Base-by-base conservation (phyloP, 2,329 filamentous ascomycete genomes). In the Helicocarpus griseus region DNA sequence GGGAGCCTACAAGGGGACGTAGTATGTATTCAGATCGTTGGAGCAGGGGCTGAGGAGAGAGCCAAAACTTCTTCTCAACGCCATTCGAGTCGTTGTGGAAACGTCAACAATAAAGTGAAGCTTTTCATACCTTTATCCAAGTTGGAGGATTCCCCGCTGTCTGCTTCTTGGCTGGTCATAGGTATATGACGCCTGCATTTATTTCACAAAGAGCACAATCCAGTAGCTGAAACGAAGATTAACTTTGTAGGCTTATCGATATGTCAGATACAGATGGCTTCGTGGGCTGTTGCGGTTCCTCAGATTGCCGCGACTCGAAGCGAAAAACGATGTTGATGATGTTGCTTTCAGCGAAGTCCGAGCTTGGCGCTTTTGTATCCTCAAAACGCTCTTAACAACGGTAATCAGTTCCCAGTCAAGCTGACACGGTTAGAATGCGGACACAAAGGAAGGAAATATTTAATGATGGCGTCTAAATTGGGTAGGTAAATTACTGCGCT, bases 111-210 rank as follows among this genome's bases (percentile, higher is more conserved):
- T 21, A 24, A 38, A 14, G 5, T 9, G 21, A 24, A 47, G 4
- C 22, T 17, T 11, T 4, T 58, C 63, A 57, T 57, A 69, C 67
- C 56, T 48, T 60, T 54, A 22, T 64, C 61, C 28, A 60, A 61
- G 50, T 56, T 63, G 43, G 63, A 60, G 39, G 67, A 58, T 46
- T 63, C 61, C n/a, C 64, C 58, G 22, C 62, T 56, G 48, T 68
- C 66, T 50, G 60, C 41, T 31, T 47, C 45, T 9, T 47, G 57
- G 29, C 52, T 58, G 55, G 53, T 58, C 60, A 62, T 65, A 13
- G 21, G 31, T 5, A 22, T 33, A 33, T 14, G 28, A 14, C 9
- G 4, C 17, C 26, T 45, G 14, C n/a, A 45, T 45, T 29, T 29
- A 45, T 19, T 45, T 11, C 17, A 31, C 3, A 31, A 11, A 31